Evolutionary conservation across 306 rosid species (phyloP).

Genomic region (Malus domestica): DNA sequence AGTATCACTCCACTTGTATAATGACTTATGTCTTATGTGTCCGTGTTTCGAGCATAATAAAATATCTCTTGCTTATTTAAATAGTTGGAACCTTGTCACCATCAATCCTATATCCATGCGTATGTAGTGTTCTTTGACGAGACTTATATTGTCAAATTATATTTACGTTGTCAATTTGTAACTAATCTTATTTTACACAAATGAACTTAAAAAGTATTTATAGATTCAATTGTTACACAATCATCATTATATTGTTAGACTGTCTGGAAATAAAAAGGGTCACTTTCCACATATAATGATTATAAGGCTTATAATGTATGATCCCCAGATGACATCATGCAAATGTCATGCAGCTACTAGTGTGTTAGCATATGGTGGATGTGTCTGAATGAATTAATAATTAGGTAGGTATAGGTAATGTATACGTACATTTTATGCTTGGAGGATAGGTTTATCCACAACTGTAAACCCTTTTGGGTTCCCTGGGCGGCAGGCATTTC

Average conservation of each 20-base stretch:
- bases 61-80: neutral
- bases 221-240: neutral
- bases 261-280: neutral
- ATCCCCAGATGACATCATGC: conserved; percentile 15
- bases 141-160: neutral
- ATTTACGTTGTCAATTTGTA: neutral
- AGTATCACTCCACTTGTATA: too few relatives aligned
- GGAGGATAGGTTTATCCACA: conserved; percentile 93
- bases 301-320: neutral
- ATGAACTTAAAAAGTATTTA: neutral
- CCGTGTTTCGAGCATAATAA: accelerated
- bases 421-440: conserved; percentile 66
- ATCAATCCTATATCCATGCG: neutral
- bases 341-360: conserved; percentile 15
- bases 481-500: conserved; percentile 92
- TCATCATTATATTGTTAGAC: neutral
- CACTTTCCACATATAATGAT: too few relatives aligned
- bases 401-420: conserved; percentile 8
- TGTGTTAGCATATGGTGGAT: neutral
- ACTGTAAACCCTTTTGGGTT: conserved; percentile 77
- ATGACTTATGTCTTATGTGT: too few relatives aligned
- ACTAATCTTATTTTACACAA: too few relatives aligned
- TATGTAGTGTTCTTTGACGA: neutral
- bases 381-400: neutral
- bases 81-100: neutral